Evolutionary conservation across 371 early-diverging fungal species (phyloP), one percentile per base, ranked within the genome.

Genomic region (Mucor piriformis): DNA sequence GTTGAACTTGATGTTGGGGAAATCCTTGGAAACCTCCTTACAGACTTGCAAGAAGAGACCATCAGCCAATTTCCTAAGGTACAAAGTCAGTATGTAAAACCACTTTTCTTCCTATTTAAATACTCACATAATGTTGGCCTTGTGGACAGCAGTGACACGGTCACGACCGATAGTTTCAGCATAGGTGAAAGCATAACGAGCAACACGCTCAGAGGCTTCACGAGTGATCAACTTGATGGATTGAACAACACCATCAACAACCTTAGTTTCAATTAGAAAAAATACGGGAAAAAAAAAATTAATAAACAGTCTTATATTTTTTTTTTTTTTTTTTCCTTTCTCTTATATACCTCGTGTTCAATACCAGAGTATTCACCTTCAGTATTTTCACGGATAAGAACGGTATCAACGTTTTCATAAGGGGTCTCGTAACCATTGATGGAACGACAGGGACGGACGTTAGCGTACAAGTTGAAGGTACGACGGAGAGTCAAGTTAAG

Each of bases 291-390:
- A 11, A 20, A 38, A 2, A 42, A 42, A 47, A 12, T 11, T 11
- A 47, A 47, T 21, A 47, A 47, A 47, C 18, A 47, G 6, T 47
- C 29, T 29, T 8, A 29, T n/a, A n/a, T 8, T 29, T 29, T 29
- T 29, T 29, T 29, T 29, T 29, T 29, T 1, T 29, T 1, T 29
- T 29, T 29, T 29, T 29, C 8, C 8, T 29, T 29, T 29, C 29
- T 29, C 4, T 29, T 29, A 5, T 25, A 32, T 18, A 49, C 49
- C 78, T 92, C 92, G 83, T 96, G 98, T 82, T 97, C 98, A 70
- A 98, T 97, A 52, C 98, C 98, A 67, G 93, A 93, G 87, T 98
- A 98, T 83, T 98, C 97, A 67, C 97, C 99, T 82, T 98, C 99
- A 35, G 99, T 98, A 89, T 98, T 98, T 77, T 98, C 99, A 79